Base-by-base conservation (phyloP, 2,329 filamentous ascomycete species). In the Aspergillus sp. region DNA sequence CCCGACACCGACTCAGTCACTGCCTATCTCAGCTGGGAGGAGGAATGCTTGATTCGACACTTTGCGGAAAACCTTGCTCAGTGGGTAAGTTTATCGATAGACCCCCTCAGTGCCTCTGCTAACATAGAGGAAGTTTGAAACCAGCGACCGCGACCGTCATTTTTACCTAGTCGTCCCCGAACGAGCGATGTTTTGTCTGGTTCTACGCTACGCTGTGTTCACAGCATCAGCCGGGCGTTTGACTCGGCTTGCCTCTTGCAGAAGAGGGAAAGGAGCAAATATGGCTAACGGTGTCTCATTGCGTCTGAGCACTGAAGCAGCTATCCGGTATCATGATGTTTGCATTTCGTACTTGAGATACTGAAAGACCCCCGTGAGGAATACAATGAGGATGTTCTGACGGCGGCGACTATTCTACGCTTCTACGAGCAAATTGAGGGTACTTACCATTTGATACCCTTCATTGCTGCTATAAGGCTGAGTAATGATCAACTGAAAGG, bases 371-470 rank as follows among this genome's bases (percentile, higher is more conserved):
- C 76, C 0, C 72, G 72, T 2, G 78, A 76, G 2, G 74, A 80
- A 1, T 71, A 78, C 15, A 81, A 84, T 60, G 82, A 84, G 65
- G 81, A 82, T 38, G 69, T 85, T 2, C 79, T 85, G 36, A 83
- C 84, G 0, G 83, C 84, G 0, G 82, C 81, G 0, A 84, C 87
- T 32, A 84, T 87, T 9, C 75, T 87, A 2, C 78, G 85, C 1
- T 82, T 84, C 2, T 78, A 85, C 19, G 84, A 87, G 68, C 85
- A 87, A 64, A 81, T 87, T 61, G 81, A 85, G 55, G 78, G 81
- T 59, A 79, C 82, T 57, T 70, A 81, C 1, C 72, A 79, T 0
- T 80, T 23, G 23, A 6, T 23, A 23, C 23, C 23, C 5, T 23
- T 23, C 23, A 23, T 23, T 23, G 1, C 5, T 7, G 23, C 23